These are phyloP conservation scores for Nepenthes alata DNA, from an alignment of 179 eudicot species.

Conservation along the genomic window DNA sequence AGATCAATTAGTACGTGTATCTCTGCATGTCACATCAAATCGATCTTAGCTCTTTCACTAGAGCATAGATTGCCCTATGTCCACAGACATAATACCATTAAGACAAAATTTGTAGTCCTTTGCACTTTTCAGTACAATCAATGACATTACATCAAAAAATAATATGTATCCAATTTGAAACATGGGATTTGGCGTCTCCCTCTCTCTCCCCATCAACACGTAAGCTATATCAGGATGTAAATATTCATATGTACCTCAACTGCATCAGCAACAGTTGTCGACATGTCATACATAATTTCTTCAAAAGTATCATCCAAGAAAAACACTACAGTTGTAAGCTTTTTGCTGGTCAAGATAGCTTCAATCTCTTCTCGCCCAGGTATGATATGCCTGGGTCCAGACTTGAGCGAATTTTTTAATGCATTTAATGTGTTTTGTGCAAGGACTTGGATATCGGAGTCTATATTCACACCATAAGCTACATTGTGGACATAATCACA, in stretches of 20 bases:
- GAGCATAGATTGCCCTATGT: no score
- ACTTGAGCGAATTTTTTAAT: slow-evolving; percentile 76
- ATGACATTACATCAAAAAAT: no score
- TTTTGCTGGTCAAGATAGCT: slow-evolving; percentile 77
- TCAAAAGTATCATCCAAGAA: slow-evolving; percentile 99
- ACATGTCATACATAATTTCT: slow-evolving; percentile 93
- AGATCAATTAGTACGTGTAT: no score
- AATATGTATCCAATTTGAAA: no score
- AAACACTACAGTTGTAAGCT: slow-evolving; percentile 86
- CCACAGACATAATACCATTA: no score
- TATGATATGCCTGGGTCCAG: slow-evolving; percentile 82
- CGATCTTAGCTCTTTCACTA: no score
- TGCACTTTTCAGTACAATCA: no score
- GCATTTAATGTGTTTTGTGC: slow-evolving; percentile 83
- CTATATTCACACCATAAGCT: slow-evolving; percentile 48
- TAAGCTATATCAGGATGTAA: background rate
- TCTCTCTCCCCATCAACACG: no score
- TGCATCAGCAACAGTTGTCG: slow-evolving; percentile 94
- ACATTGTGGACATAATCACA: slow-evolving; percentile 88
- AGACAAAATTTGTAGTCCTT: no score
- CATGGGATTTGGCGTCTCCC: no score
- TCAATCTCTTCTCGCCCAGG: slow-evolving; percentile 97
- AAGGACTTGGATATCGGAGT: slow-evolving; percentile 65
- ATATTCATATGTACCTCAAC: slow-evolving; percentile 53
- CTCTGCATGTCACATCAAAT: no score